These are phyloP conservation scores for Crucihimalaya himalaica DNA, from an alignment of 345 rosid genomes.

Conservation along the genomic window DNA sequence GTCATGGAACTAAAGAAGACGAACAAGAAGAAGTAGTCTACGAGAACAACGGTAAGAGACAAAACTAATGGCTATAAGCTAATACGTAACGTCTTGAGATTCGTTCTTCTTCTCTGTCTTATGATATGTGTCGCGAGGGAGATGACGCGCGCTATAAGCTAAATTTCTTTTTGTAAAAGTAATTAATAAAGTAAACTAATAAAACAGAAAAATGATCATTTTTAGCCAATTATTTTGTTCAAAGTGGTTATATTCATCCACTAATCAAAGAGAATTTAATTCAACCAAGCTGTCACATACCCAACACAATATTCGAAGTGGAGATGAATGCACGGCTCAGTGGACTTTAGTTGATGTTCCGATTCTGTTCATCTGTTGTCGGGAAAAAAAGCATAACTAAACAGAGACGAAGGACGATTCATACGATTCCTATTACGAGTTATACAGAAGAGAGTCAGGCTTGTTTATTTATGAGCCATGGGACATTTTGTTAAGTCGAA, in stretches of 20 bases:
- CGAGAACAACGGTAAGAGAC: background rate
- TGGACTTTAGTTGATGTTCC: background rate
- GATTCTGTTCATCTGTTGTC: constrained; percentile 4
- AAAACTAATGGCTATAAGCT: constrained; percentile 3
- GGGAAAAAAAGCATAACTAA: background rate
- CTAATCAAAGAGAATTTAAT: background rate
- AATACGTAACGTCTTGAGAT: constrained; percentile 37
- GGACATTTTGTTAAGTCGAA: background rate
- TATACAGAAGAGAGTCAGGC: background rate
- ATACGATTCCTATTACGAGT: background rate
- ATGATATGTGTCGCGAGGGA: constrained; percentile 29
- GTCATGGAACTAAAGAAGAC: constrained; percentile 8
- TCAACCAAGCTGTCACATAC: background rate
- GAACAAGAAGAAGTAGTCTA: background rate
- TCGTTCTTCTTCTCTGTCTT: constrained; percentile 33
- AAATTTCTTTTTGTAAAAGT: too few relatives aligned
- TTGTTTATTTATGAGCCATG: constrained; percentile 19
- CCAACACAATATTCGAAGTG: background rate
- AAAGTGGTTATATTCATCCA: background rate
- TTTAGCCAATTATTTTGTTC: background rate
- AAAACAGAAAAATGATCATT: background rate
- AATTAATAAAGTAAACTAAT: too few relatives aligned
- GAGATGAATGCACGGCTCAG: background rate
- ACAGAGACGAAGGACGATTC: background rate
- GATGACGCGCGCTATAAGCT: constrained; percentile 44